phyloP scores from a whole-genome alignment of 129 eudicot species.

The Calendula officinalis region DNA sequence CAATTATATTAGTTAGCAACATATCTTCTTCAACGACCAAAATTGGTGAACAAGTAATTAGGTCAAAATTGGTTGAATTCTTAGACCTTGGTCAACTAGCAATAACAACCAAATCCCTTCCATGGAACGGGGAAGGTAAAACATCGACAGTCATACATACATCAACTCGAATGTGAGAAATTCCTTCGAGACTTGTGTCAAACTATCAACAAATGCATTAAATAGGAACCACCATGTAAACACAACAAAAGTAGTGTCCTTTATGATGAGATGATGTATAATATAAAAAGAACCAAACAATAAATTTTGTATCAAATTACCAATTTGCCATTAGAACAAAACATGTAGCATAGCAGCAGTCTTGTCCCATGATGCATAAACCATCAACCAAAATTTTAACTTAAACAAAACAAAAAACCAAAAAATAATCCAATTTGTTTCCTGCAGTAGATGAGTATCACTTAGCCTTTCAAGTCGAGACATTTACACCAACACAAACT shows the following conservation, averaged over 20 bases:
- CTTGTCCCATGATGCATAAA: conserved; percentile 8
- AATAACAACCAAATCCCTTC: too few species aligned
- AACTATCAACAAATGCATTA: too few species aligned
- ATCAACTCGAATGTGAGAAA: too few species aligned
- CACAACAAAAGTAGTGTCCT: background rate
- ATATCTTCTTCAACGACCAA: too few species aligned
- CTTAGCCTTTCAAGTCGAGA: conserved; percentile 6
- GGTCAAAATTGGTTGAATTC: too few species aligned
- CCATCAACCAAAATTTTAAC: conserved; percentile 20
- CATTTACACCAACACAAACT: conserved; percentile 34
- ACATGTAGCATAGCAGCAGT: background rate
- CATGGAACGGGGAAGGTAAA: too few species aligned
- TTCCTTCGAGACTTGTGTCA: too few species aligned
- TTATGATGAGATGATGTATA: background rate
- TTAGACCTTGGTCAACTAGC: too few species aligned
- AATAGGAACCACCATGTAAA: too few species aligned
- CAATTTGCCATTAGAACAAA: conserved; percentile 13
- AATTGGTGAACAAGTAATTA: too few species aligned
- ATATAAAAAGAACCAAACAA: conserved; percentile 9
- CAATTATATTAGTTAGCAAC: too few species aligned
- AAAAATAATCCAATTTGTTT: conserved; percentile 1
- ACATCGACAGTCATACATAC: too few species aligned
- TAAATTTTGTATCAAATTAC: conserved; percentile 7
- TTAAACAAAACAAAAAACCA: background rate
- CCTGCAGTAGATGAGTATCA: conserved; percentile 8